phyloP scores from a whole-genome alignment of 257 asterid species.

The Nicotiana otophora region DNA sequence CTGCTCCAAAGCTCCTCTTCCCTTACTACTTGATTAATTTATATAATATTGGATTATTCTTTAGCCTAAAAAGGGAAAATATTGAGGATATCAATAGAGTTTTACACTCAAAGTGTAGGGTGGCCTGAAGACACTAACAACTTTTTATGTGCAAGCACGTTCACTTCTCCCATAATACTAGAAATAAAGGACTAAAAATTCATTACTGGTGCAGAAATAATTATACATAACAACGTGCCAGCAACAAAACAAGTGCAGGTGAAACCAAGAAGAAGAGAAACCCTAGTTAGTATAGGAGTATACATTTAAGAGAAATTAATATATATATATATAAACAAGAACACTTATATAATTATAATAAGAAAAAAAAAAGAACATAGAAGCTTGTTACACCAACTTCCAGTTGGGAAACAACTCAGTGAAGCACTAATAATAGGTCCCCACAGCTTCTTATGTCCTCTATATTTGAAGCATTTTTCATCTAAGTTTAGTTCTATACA shows the following conservation, averaged over 20 bases:
- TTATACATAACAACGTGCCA: background rate
- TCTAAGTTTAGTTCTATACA: background rate
- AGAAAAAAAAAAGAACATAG: background rate
- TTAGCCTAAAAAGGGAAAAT: background rate
- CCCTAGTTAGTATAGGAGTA: background rate
- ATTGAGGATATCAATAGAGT: background rate
- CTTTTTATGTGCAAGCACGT: conserved; percentile 11
- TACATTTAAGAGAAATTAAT: background rate
- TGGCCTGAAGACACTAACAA: background rate
- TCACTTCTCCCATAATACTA: background rate
- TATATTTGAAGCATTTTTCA: conserved; percentile 25
- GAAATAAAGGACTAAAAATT: background rate
- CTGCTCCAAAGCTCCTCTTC: too few species aligned
- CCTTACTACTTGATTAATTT: background rate
- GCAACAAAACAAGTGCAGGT: conserved; percentile 2
- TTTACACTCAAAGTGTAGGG: conserved; percentile 7
- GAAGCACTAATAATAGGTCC: conserved; percentile 34
- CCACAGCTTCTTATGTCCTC: conserved; percentile 25
- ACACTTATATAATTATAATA: background rate
- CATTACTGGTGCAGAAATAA: background rate
- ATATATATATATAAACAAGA: background rate
- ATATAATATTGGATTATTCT: background rate
- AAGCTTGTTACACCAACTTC: conserved; percentile 11
- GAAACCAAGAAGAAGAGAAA: background rate
- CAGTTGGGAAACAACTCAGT: conserved; percentile 34